Base-by-base conservation (phyloP, 768 basidiomycete genomes). In the Epithele typhae region DNA sequence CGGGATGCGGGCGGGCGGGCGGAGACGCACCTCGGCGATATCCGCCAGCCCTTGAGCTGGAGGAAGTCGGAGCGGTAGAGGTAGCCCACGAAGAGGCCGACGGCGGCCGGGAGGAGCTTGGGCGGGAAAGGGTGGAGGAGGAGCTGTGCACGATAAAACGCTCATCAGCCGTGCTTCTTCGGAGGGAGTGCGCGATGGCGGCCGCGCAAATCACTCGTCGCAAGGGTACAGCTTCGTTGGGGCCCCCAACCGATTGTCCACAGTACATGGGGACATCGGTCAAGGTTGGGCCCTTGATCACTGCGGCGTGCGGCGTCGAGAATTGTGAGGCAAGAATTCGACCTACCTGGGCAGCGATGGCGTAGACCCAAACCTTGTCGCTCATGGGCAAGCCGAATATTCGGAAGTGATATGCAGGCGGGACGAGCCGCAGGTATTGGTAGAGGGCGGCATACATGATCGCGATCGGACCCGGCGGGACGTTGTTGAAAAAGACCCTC, bases 1-100 rank as follows among this genome's bases (percentile, higher is more conserved):
- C 44, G 38, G 10, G 8, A 23, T n/a, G n/a, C 14, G 11, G 6
- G 14, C 11, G 17, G 12, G 35, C 9, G 23, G 18, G 17, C 36
- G 21, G 25, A 24, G 12, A 27, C 43, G 18, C 21, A 59, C 61
- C 48, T 49, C 11, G 57, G 74, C 0, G 92, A 79, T 22, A 95
- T 64, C 21, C 92, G 81, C 71, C 90, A 94, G 3, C 76, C 65
- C 58, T 93, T 92, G 40, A 93, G 73, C 44, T 79, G 80, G 15
- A 87, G 75, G 14, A 92, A 59, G 60, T 93, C 91, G 7, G 91
- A 85, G 32, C 91, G 84, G 62, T 94, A 95, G 27, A 91, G 68
- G 56, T 83, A 79, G 1, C 92, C 91, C 5, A 78, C 68, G 8
- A 86, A 52, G 6, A 92, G 49, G 19, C 92, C 92, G 25, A 88